Evolutionary conservation across 2,329 filamentous ascomycete species (phyloP).

Genomic region (Sporothrix euskadiensis): DNA sequence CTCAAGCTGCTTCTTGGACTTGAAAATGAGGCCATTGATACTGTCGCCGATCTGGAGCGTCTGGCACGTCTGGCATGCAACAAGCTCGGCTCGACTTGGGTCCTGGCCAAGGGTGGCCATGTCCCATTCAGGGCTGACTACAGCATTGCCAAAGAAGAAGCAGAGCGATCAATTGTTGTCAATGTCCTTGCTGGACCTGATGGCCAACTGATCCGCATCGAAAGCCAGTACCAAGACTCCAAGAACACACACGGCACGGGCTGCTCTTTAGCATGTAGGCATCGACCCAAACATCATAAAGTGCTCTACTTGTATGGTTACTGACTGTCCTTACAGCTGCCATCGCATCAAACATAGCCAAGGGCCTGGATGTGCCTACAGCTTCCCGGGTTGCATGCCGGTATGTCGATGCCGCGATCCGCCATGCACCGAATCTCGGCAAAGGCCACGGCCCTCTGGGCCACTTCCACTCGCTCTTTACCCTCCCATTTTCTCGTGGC

Average conservation of each 20-base stretch:
- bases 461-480: conserved; percentile 72
- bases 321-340: conserved; percentile 52
- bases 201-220: conserved; percentile 57
- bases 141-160: conserved; percentile 56
- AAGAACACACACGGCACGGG: conserved; percentile 92
- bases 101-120: conserved; percentile 90
- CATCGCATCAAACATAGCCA: conserved; percentile 71
- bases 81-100: conserved; percentile 70
- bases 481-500: conserved; percentile 67
- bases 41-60: conserved; percentile 64
- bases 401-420: conserved; percentile 72
- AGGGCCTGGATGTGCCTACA: conserved; percentile 54
- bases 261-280: conserved; percentile 83
- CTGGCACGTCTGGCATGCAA: conserved; percentile 65
- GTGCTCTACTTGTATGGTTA: background rate
- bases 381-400: conserved; percentile 68
- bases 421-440: conserved; percentile 62
- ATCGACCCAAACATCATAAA: background rate
- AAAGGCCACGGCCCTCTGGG: conserved; percentile 72
- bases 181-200: conserved; percentile 71
- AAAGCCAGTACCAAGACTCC: conserved; percentile 70
- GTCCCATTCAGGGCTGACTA: conserved; percentile 70
- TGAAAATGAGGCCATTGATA: conserved; percentile 47
- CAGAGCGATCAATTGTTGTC: conserved; percentile 66
- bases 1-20: conserved; percentile 63